Evolutionary conservation across 148 eudicot genomes (phyloP), one percentile per base, ranked within the genome.

Genomic region (Pouteria glomerata): DNA sequence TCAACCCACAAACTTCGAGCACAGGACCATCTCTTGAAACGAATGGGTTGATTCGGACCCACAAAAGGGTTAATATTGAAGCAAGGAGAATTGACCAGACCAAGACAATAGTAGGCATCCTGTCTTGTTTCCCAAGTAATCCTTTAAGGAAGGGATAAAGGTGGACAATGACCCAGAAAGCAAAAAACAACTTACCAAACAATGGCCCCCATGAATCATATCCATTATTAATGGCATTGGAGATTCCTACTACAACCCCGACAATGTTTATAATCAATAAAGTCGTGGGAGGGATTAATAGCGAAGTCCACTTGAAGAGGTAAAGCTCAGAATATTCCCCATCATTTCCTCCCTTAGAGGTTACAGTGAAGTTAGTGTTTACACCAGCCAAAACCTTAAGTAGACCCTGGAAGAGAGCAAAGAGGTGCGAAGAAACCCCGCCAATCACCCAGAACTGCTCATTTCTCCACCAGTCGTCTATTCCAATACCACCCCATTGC

Each of bases 381-480:
- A 92, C 96, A 63, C 97, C 97, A 23, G 92, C 97, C n/a, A 92
- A 73, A 41, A 92, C 97, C 74, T 92, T 92, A 15, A 92, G 90
- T 8, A 92, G 90, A 82, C 97, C 97, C 68, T 92, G 97, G 72
- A 89, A 73, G 24, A 92, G 88, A 57, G 97, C 97, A 58, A 92
- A 92, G 5, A 92, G 88, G 74, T 92, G 97, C 18, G 97, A 76
- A 0, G 97, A 92, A 19, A 76, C 90, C 33, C 97, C 97, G 26
- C 97, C 97, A 27, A 92, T 92, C 7, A 92, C 97, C 97, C 97
- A 92, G 76, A 92, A 92, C 81, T 92, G 97, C 83, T 92, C 97
- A 34, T 92, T 92, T 74, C 97, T 89, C 97, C 97, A 92, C 88
- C 73, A 77, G 13, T 92, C 97, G 15, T 92, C 97, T 19, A 92